These are phyloP conservation scores for Aquanectria penicillioides DNA, from an alignment of 2,329 filamentous ascomycete genomes.

Conservation along the genomic window DNA sequence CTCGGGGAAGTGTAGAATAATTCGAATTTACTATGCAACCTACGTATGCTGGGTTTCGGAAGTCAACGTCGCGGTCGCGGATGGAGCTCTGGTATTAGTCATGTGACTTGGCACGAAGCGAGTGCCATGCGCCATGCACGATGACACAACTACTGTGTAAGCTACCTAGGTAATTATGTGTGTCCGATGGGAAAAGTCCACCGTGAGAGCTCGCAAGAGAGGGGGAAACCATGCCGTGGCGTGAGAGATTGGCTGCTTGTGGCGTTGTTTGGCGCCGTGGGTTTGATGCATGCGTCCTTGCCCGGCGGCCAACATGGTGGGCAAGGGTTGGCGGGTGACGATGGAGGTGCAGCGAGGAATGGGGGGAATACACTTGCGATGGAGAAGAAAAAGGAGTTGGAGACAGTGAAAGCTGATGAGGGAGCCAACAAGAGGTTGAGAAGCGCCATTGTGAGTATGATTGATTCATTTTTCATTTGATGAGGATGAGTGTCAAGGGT, in stretches of 20 bases:
- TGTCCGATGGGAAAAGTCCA: too few species aligned
- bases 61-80: too few species aligned
- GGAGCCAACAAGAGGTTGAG: not conserved
- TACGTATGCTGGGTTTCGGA: too few species aligned
- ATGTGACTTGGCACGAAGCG: conserved; percentile 26
- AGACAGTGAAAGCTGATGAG: not conserved
- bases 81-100: conserved; percentile 6
- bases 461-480: too few species aligned
- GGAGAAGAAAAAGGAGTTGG: not conserved
- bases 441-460: too few species aligned
- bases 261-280: conserved; percentile 7
- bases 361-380: not conserved
- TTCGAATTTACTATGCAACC: too few species aligned
- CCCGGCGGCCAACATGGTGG: conserved; percentile 1
- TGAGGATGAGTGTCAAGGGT: too few species aligned
- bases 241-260: conserved; percentile 13
- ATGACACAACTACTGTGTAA: conserved; percentile 31
- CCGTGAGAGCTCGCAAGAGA: too few species aligned
- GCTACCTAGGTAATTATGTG: too few species aligned
- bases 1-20: too few species aligned
- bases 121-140: conserved; percentile 25
- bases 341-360: not conserved
- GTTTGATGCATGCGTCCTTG: conserved; percentile 14
- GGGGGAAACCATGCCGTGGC: conserved; percentile 16
- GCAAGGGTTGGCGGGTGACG: not conserved